Evolutionary conservation across 495 filamentous ascomycete species (phyloP).

Genomic region (Neurospora africana): DNA sequence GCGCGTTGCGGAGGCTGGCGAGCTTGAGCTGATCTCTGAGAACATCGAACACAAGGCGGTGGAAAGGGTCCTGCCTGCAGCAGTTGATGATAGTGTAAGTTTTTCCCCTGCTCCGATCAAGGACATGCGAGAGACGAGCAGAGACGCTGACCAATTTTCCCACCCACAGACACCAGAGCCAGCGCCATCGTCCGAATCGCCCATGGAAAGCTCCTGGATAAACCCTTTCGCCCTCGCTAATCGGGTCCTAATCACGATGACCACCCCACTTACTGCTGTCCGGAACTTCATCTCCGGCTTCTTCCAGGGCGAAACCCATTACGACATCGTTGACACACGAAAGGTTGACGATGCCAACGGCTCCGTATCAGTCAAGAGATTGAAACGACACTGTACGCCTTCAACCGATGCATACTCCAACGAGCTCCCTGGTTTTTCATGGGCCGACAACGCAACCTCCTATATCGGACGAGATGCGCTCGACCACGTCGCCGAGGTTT

Average conservation of each 20-base stretch:
- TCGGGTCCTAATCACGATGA: neutral
- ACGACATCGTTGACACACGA: conserved; percentile 13
- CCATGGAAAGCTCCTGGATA: neutral
- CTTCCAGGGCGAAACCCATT: neutral
- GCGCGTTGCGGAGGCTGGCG: conserved; percentile 14
- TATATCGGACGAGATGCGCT: conserved; percentile 11
- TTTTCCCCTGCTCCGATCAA: neutral
- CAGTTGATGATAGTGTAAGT: neutral
- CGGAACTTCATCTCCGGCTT: neutral
- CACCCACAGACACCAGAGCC: neutral
- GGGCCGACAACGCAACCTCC: conserved; percentile 7
- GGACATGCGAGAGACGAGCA: conserved; percentile 11
- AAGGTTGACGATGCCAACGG: neutral
- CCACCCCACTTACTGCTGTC: neutral
- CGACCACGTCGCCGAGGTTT: neutral
- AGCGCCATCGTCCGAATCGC: neutral
- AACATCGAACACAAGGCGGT: neutral
- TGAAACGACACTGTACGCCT: conserved; percentile 14
- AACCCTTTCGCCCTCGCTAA: neutral
- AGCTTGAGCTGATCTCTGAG: conserved; percentile 16
- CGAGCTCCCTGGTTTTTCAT: conserved; percentile 4
- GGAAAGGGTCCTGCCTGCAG: neutral
- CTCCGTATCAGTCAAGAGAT: conserved; percentile 16
- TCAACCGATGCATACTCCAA: neutral
- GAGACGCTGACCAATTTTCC: conserved; percentile 1